Base-by-base conservation (phyloP, 768 basidiomycete genomes). In the Rhodotorula toruloides region DNA sequence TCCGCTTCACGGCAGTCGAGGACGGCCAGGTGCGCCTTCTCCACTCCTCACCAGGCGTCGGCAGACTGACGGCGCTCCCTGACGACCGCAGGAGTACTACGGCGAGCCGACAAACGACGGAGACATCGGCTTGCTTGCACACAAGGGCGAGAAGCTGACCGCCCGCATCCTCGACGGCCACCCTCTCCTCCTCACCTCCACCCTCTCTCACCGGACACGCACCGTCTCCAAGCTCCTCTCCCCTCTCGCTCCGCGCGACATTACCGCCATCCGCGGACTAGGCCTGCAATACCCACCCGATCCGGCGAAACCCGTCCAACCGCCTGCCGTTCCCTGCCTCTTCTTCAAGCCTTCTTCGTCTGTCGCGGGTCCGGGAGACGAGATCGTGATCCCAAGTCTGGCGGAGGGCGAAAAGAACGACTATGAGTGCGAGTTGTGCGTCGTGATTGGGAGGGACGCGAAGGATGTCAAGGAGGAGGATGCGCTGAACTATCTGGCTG, bases 371-470 rank as follows among this genome's bases (percentile, higher is more conserved):
- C 78, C 79, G 0, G 73, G 67, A 36, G 58, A 68, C 8, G 75
- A 73, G 7, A 75, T 74, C 36, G 54, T 76, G n/a, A 49, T 77
- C 3, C 75, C 76, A 3, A 65, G 55, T 21, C 40, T 73, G 10
- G 71, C 75, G 13, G 2, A 12, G 2, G 67, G 44, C 9, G 59
- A 63, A 48, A 58, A 65, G 40, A 75, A 70, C 48, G 77, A 78
- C 56, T 77, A 77, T 60, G 77, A 79, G 63, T 65, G 73, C 27
- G 77, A 78, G 61, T 60, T 77, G 44, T 76, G 71, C 17, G 65
- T 78, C 29, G 76, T 79, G 4, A 74, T 79, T 27, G 77, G 77
- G 17, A 74, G 73, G 62, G 63, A 64, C 2, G 69, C 63, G 39
- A 77, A 76, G 66, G 72, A 78, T 52, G 75, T 77, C 16, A 44